phyloP scores from a whole-genome alignment of 2,329 filamentous ascomycete species.

The Allantophomopsis cytisporea region DNA sequence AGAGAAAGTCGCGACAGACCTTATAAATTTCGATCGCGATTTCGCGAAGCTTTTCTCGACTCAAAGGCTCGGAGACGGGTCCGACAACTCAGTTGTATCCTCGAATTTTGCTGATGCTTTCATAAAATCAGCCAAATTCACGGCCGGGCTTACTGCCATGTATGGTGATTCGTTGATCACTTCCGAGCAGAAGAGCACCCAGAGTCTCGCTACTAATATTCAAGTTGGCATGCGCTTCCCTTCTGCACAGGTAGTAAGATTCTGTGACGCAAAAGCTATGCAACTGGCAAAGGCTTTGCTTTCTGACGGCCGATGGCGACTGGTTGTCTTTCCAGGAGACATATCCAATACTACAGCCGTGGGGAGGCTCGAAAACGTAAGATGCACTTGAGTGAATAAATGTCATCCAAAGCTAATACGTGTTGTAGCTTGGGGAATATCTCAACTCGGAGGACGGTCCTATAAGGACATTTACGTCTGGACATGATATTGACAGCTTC shows the following conservation, averaged over 20 bases:
- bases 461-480: slow-evolving; percentile 19
- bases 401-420: slow-evolving; percentile 30
- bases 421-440: slow-evolving; percentile 20
- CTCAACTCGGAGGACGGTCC: slow-evolving; percentile 10
- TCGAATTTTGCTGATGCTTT: slow-evolving; percentile 42
- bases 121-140: slow-evolving; percentile 27
- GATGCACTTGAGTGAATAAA: slow-evolving; percentile 12
- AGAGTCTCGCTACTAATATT: slow-evolving; percentile 32
- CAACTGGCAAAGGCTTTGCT: slow-evolving; percentile 39
- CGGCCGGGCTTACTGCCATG: slow-evolving; percentile 41
- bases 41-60: slow-evolving; percentile 43
- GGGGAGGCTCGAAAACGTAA: too few relatives aligned
- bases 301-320: slow-evolving; percentile 38
- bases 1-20: slow-evolving; percentile 42
- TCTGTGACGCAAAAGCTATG: slow-evolving; percentile 37
- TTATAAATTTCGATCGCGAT: slow-evolving; percentile 46
- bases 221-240: slow-evolving; percentile 42
- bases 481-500: slow-evolving; percentile 25
- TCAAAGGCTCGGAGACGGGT: slow-evolving; percentile 31
- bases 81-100: not conserved
- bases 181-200: slow-evolving; percentile 14
- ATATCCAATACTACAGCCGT: slow-evolving; percentile 21
- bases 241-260: slow-evolving; percentile 42
- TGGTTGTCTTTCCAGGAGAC: slow-evolving; percentile 47
- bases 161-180: slow-evolving; percentile 43